A percentile compares a stretch with the other conserved stretches of the same genome.
Evolutionary conservation across 176 grass and related monocot genomes (phyloP).

Genomic region (Zoysia pacifica): DNA sequence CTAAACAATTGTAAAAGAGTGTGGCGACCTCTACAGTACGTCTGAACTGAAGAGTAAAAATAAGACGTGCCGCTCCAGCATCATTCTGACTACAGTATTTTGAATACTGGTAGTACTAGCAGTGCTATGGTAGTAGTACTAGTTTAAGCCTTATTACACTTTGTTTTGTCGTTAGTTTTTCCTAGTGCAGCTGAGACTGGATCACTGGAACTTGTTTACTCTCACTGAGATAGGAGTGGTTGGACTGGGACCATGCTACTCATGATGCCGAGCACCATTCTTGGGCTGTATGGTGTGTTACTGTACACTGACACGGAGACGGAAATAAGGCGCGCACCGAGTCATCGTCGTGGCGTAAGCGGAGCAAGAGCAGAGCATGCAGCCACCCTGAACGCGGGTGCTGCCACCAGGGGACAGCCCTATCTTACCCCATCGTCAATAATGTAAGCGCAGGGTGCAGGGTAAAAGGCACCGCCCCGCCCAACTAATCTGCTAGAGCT

Average conservation of each 20-base stretch:
- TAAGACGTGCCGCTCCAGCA: too few species aligned
- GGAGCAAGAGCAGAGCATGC: too few species aligned
- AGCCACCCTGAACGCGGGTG: neutral
- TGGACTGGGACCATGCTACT: neutral
- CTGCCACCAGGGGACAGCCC: neutral
- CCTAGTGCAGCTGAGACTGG: too few species aligned
- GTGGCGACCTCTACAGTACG: neutral
- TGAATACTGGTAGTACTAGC: too few species aligned
- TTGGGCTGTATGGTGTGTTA: too few species aligned
- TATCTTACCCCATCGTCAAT: conserved; percentile 5
- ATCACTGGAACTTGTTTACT: neutral
- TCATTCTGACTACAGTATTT: too few species aligned
- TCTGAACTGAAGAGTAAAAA: too few species aligned
- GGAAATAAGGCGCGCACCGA: neutral
- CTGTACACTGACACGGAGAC: neutral
- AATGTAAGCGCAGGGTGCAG: conserved; percentile 21
- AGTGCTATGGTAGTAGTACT: too few species aligned
- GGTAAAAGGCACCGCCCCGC: neutral
- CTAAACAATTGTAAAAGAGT: neutral
- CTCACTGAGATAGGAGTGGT: neutral
- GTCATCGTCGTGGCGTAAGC: neutral
- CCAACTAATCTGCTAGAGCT: neutral
- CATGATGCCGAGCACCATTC: too few species aligned
- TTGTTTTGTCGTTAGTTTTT: too few species aligned
- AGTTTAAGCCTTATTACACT: too few species aligned